A percentile compares a stretch with the other conserved stretches of the same genome.
phyloP scores from a whole-genome alignment of 208 protist species.

The Trichomonas gallinae region DNA sequence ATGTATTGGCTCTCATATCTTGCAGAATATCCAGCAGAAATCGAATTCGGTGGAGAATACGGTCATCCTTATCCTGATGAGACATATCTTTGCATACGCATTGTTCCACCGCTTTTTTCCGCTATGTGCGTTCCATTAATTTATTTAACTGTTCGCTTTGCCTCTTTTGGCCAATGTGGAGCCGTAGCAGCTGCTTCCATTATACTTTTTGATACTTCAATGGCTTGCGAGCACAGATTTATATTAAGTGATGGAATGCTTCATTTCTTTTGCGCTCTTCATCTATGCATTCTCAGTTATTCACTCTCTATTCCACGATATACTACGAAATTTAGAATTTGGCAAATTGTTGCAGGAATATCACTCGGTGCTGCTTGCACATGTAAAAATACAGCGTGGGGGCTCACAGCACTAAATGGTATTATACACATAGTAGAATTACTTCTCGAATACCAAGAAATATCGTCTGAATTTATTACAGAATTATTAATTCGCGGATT shows the following conservation, averaged over 20 bases:
- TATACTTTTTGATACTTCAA: background rate
- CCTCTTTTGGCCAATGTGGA: background rate
- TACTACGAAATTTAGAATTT: background rate
- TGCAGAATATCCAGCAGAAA: background rate
- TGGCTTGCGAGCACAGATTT: background rate
- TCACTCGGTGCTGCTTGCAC: no score
- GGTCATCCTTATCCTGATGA: background rate
- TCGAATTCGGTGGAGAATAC: background rate
- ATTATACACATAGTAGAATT: background rate
- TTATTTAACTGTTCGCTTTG: background rate
- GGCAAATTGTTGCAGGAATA: background rate
- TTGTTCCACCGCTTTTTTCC: background rate
- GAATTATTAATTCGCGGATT: background rate
- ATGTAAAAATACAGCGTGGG: no score
- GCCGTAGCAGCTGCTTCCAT: background rate
- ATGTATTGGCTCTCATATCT: background rate
- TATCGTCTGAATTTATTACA: background rate
- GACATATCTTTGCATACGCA: background rate
- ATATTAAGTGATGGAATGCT: slow-evolving; percentile 10
- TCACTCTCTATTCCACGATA: background rate
- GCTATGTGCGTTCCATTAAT: background rate
- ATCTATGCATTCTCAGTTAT: no score
- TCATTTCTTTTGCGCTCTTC: no score
- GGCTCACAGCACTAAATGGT: background rate
- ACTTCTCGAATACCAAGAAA: background rate